A percentile compares a stretch with the other conserved stretches of the same genome.
Conservation (phyloP, 202 grass and related monocot genomes). For the Zizania palustris region DNA sequence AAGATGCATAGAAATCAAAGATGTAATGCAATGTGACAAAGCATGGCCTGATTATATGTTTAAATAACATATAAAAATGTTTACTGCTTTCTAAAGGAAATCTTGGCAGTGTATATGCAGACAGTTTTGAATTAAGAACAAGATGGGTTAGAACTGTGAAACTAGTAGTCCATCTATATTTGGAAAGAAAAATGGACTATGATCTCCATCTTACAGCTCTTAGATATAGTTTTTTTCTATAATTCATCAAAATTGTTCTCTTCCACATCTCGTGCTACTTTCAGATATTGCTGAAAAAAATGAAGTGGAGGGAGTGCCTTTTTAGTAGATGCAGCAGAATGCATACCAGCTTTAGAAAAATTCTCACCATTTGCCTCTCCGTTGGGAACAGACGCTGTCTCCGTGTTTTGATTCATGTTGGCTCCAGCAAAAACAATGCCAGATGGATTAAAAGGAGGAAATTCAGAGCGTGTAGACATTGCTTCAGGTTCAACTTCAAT, state of each 20-base stretch:
- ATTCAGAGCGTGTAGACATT: conserved; percentile 82
- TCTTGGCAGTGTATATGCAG: conserved; percentile 3
- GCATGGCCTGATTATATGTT: neutral
- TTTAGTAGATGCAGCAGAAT: conserved; percentile 31
- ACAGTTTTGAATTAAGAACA: conserved; percentile 19
- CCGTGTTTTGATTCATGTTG: conserved; percentile 53
- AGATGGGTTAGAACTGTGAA: too few relatives aligned
- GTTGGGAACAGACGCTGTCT: conserved; percentile 42
- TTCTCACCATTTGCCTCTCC: conserved; percentile 67
- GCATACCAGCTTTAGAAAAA: conserved; percentile 65
- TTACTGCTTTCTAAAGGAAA: conserved; percentile 27
- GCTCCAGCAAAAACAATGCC: conserved; percentile 77
- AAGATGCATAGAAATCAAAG: neutral
- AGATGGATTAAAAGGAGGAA: conserved; percentile 73
- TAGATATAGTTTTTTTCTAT: conserved; percentile 3
- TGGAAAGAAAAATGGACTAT: conserved; percentile 13
- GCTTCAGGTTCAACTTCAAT: conserved; percentile 91
- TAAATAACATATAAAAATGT: conserved; percentile 9
- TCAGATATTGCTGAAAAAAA: neutral
- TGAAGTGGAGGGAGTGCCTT: neutral
- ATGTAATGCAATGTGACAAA: neutral
- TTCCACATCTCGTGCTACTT: neutral
- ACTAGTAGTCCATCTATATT: neutral
- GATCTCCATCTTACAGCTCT: neutral
- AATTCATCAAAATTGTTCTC: neutral